Conservation (phyloP, 495 filamentous ascomycete genomes). For the Podospora pseudoanserina region DNA sequence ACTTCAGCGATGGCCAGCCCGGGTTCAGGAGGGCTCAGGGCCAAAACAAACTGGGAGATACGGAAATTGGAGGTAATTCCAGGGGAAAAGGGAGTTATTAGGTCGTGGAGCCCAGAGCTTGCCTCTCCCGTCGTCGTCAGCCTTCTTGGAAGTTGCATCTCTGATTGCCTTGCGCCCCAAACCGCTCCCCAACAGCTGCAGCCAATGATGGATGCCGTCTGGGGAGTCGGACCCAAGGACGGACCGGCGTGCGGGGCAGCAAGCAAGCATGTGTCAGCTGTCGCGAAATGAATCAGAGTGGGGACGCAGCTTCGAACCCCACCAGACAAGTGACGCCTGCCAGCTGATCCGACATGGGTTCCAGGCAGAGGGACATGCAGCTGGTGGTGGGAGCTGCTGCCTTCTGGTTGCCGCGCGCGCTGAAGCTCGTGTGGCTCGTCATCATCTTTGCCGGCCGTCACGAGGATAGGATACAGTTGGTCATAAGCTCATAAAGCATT, state of each 20-base stretch:
- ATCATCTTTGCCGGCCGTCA: slow-evolving; percentile 1
- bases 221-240: neutral
- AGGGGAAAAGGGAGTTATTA: slow-evolving; percentile 3
- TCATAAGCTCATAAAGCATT: slow-evolving; percentile 4
- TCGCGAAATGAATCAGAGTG: slow-evolving; percentile 2
- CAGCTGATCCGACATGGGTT: neutral
- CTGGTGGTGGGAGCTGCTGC: neutral
- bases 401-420: too few species aligned
- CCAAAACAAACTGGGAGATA: neutral
- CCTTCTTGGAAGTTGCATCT: slow-evolving; percentile 19
- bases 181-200: neutral
- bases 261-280: slow-evolving; percentile 5
- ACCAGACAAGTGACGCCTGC: neutral
- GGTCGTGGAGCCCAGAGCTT: slow-evolving; percentile 14
- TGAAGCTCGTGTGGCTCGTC: neutral
- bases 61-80: slow-evolving; percentile 9
- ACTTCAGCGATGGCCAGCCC: neutral
- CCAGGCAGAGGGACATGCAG: neutral
- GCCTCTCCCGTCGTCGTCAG: slow-evolving; percentile 26
- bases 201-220: slow-evolving; percentile 14
- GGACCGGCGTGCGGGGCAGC: neutral
- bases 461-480: slow-evolving; percentile 7
- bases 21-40: neutral
- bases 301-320: neutral
- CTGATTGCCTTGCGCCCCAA: slow-evolving; percentile 2